These are phyloP conservation scores for Tolypocladium paradoxum DNA, from an alignment of 2,329 filamentous ascomycete species.

Conservation along the genomic window DNA sequence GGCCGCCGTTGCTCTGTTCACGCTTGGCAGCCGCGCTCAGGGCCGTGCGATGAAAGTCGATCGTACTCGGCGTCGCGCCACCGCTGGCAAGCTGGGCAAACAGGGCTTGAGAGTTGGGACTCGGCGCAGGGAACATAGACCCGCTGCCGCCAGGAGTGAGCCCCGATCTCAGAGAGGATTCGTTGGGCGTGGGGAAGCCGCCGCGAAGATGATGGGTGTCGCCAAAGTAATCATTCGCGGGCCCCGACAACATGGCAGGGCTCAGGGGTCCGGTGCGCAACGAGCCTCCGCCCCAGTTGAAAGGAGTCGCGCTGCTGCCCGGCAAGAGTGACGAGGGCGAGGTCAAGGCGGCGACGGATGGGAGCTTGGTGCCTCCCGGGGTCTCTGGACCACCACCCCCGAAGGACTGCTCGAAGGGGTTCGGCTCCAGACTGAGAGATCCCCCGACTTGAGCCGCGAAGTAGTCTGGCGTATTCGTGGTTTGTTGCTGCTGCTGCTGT, in stretches of 20 bases:
- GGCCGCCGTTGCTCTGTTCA: conserved; percentile 30
- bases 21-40: conserved; percentile 64
- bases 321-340: conserved; percentile 76
- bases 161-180: conserved; percentile 84
- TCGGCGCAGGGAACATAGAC: conserved; percentile 92
- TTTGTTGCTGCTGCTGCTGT: conserved; percentile 23
- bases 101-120: conserved; percentile 74
- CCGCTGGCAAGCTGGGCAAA: conserved; percentile 71
- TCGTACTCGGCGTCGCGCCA: conserved; percentile 76
- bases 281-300: conserved; percentile 74
- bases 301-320: conserved; percentile 60
- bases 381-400: conserved; percentile 60
- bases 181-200: conserved; percentile 90
- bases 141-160: conserved; percentile 89
- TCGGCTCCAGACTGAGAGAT: conserved; percentile 69
- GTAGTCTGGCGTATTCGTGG: conserved; percentile 52
- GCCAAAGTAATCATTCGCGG: conserved; percentile 74
- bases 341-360: conserved; percentile 80
- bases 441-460: conserved; percentile 48
- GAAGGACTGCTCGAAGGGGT: conserved; percentile 96
- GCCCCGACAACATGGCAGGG: conserved; percentile 93
- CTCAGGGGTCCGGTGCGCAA: conserved; percentile 87
- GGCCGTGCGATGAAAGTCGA: conserved; percentile 92
- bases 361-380: conserved; percentile 71
- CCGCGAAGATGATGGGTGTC: conserved; percentile 69